phyloP scores from a whole-genome alignment of 106 monocot species.

The Apostasia ramifera region DNA sequence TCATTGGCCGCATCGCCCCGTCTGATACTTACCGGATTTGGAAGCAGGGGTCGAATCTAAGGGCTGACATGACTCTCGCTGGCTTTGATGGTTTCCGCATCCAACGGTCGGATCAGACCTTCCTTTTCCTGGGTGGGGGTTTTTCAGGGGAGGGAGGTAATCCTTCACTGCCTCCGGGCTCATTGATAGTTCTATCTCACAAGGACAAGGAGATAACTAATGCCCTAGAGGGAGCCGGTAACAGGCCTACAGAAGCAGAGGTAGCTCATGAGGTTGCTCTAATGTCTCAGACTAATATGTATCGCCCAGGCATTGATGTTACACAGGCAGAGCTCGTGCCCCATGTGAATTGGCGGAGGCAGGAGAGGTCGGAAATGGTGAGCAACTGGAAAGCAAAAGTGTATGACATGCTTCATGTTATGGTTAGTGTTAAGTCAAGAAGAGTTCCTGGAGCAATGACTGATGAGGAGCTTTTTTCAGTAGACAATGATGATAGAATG shows the following conservation, averaged over 20 bases:
- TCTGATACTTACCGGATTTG: conserved; percentile 95
- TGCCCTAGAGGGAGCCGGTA: conserved; percentile 93
- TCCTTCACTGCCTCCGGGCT: conserved; percentile 53
- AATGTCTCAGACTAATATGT: conserved; percentile 97
- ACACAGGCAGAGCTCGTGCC: conserved; percentile 85
- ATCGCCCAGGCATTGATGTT: conserved; percentile 91
- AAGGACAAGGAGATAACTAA: conserved; percentile 97
- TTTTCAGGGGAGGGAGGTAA: conserved; percentile 12
- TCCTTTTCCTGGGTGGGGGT: conserved; percentile 85
- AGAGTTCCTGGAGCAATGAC: conserved; percentile 94
- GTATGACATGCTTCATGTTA: conserved; percentile 88
- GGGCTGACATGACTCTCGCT: conserved; percentile 94
- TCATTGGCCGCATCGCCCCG: conserved; percentile 81
- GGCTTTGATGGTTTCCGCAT: conserved; percentile 94
- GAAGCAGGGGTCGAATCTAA: conserved; percentile 78
- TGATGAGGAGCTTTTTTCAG: conserved; percentile 80
- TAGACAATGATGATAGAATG: conserved; percentile 45
- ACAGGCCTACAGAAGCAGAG: conserved; percentile 77
- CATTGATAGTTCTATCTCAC: conserved; percentile 71
- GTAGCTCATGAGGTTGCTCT: conserved; percentile 88
- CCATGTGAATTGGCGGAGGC: conserved; percentile 90
- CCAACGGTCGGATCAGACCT: conserved; percentile 90
- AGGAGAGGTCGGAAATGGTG: conserved; percentile 78
- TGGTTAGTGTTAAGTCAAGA: conserved; percentile 90
- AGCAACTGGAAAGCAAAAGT: conserved; percentile 92